phyloP scores from a whole-genome alignment of 2,329 filamentous ascomycete genomes.

The Pyricularia sp. region DNA sequence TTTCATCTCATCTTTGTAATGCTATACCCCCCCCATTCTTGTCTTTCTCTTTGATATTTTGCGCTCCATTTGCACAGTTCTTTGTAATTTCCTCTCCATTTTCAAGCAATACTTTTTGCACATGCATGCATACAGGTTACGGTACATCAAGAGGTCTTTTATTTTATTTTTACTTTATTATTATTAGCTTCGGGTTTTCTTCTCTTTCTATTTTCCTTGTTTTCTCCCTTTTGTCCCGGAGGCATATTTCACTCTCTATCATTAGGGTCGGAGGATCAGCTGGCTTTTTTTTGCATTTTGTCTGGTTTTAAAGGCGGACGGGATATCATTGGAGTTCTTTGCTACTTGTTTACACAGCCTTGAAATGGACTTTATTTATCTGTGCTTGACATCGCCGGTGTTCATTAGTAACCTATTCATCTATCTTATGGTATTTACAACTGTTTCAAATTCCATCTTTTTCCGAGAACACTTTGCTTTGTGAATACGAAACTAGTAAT shows the following conservation, averaged over 20 bases:
- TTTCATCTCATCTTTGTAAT: conserved; percentile 2
- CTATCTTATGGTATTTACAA: not conserved
- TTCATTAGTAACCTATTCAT: not conserved
- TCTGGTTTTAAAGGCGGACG: not conserved
- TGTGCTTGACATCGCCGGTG: not conserved
- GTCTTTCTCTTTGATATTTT: conserved; percentile 4
- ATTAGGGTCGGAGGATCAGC: not conserved
- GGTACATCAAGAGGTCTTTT: not conserved
- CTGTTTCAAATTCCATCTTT: not conserved
- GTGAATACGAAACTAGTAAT: not conserved
- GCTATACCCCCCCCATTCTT: conserved; percentile 7
- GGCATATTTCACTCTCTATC: not conserved
- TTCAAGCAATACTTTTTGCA: not conserved
- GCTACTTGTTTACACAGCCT: not conserved
- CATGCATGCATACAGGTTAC: not conserved
- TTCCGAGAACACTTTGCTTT: not conserved
- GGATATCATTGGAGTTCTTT: not conserved
- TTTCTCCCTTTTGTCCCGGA: not conserved
- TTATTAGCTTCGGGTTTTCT: not conserved
- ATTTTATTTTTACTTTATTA: not conserved
- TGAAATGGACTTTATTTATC: not conserved
- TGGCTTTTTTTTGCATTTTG: not conserved
- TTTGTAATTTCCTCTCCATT: not conserved
- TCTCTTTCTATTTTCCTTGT: not conserved
- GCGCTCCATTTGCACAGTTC: not conserved